phyloP scores from a whole-genome alignment of 768 basidiomycete species.

The Gymnopilus junonius region DNA sequence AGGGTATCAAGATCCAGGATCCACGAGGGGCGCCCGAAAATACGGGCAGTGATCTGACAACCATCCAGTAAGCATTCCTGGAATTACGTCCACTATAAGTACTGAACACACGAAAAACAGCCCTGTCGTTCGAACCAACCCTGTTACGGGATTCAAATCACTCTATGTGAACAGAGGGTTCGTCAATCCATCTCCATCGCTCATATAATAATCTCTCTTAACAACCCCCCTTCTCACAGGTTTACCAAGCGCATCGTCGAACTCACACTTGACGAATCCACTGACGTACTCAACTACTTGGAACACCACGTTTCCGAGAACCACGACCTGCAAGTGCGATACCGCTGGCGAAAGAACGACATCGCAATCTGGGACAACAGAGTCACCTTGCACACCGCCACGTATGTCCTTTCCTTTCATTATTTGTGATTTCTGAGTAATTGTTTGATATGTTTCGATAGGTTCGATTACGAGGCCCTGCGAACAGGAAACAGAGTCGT shows the following conservation, averaged over 20 bases:
- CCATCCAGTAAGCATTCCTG: constrained; percentile 47
- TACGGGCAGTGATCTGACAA: constrained; percentile 47
- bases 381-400: constrained; percentile 51
- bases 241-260: constrained; percentile 63
- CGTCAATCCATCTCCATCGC: not conserved
- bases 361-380: constrained; percentile 70
- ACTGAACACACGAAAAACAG: constrained; percentile 20
- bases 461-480: constrained; percentile 37
- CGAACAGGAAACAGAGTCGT: constrained; percentile 57
- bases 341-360: constrained; percentile 54
- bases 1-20: constrained; percentile 37
- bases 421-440: not conserved
- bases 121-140: constrained; percentile 59
- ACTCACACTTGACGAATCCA: constrained; percentile 56
- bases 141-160: constrained; percentile 62
- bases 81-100: not conserved
- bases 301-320: constrained; percentile 55
- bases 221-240: constrained; percentile 25
- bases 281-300: constrained; percentile 52
- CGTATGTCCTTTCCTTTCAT: constrained; percentile 29
- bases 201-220: not conserved
- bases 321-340: constrained; percentile 55
- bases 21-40: constrained; percentile 59
- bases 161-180: constrained; percentile 59
- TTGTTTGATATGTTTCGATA: constrained; percentile 12